Evolutionary conservation across 2,329 filamentous ascomycete genomes (phyloP), one percentile per base, ranked within the genome.

Genomic region (Cladosporium colombiae): DNA sequence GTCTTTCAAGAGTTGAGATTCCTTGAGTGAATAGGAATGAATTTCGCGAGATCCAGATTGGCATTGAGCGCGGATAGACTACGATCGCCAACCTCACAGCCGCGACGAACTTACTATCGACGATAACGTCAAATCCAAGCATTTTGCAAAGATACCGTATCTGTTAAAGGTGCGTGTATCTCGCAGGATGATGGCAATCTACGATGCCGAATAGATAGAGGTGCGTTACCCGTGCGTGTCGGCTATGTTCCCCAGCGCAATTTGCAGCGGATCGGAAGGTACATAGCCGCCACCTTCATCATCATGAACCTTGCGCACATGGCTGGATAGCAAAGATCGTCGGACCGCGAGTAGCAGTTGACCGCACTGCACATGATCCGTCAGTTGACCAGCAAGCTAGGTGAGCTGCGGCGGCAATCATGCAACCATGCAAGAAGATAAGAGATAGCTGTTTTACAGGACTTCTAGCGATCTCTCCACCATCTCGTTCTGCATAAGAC

Each of bases 341-440:
- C 49, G 49, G 49, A 25, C 27, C 23, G 23, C 49, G 23, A 25
- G 13, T 29, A 52, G 49, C 49, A 52, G 16, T 21, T 29, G 23
- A 25, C 49, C 49, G 23, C 49, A 52, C 49, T 8, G 27, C 49
- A 25, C 52, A 55, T 31, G 52, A 31, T 31, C 52, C 52, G 52
- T 55, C 52, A 55, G 8, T 55, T 55, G 29, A 55, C 52, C 52
- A 55, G 52, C 27, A 21, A 21, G 52, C 23, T 29, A 52, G 49
- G 27, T 55, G 27, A 33, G 27, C 52, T 29, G 52, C 27, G 52
- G 52, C 52, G 52, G 52, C 40, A 46, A 46, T 46, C n/a, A 46
- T 46, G 40, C 40, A 46, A 46, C 40, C 40, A 46, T 46, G 40
- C n/a, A 46, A 21, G n/a, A 46, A 46, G 40, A 46, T 46, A 46